Conservation (phyloP, 2,329 filamentous ascomycete species). For the Exophiala spinifera region DNA sequence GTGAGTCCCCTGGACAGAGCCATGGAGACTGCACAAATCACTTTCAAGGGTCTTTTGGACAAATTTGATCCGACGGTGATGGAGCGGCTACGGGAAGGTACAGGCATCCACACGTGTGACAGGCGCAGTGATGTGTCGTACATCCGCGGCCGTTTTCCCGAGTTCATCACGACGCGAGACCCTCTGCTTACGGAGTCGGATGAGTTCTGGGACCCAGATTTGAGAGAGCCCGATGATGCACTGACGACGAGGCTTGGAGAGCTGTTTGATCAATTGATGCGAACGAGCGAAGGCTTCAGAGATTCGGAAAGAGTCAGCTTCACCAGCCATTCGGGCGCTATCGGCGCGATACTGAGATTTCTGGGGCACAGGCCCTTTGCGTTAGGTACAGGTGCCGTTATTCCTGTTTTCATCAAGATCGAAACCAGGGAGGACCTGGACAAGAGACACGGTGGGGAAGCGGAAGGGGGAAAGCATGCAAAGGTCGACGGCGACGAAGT, state of each 20-base stretch:
- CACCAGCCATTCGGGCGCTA: constrained; percentile 59
- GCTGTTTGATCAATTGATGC: constrained; percentile 54
- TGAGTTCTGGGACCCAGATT: constrained; percentile 49
- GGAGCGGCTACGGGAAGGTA: constrained; percentile 58
- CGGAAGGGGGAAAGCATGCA: constrained; percentile 13
- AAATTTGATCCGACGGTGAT: constrained; percentile 52
- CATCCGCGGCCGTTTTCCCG: constrained; percentile 39
- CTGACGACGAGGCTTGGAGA: constrained; percentile 45
- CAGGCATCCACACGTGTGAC: constrained; percentile 63
- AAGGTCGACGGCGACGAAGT: not conserved
- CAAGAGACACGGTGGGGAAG: constrained; percentile 15
- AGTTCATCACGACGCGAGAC: constrained; percentile 55
- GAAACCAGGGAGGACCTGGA: constrained; percentile 23
- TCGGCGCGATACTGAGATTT: constrained; percentile 51
- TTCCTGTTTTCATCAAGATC: constrained; percentile 51
- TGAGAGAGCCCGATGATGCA: constrained; percentile 49
- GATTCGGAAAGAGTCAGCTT: constrained; percentile 49
- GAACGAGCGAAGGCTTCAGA: constrained; percentile 41
- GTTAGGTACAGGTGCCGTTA: constrained; percentile 51
- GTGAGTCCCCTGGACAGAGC: constrained; percentile 58
- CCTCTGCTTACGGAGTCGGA: constrained; percentile 54
- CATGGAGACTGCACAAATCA: constrained; percentile 54
- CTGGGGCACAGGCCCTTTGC: constrained; percentile 47
- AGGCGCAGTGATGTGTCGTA: constrained; percentile 48
- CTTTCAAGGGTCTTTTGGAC: constrained; percentile 42